phyloP scores from a whole-genome alignment of 331 rosid genomes.

The Quercus lobata region DNA sequence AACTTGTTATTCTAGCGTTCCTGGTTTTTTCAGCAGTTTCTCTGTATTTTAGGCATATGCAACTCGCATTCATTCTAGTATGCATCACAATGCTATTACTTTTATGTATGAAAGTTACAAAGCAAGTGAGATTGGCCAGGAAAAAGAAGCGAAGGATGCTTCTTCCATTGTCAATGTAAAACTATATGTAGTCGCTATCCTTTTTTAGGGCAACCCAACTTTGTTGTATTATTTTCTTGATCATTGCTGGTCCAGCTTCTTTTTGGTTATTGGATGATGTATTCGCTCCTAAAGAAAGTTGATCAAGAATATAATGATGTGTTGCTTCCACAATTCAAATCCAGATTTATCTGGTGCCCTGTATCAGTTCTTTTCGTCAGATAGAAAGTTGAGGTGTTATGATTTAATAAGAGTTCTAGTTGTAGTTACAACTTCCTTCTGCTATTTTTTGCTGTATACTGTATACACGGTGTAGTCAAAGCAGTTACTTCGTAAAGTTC shows the following conservation, averaged over 20 bases:
- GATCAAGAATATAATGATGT: constrained; percentile 24
- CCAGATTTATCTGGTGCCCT: constrained; percentile 8
- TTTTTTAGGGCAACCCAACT: neutral
- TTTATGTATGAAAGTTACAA: constrained; percentile 88
- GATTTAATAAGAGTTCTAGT: constrained; percentile 17
- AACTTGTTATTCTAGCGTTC: constrained; percentile 84
- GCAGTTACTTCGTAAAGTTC: neutral
- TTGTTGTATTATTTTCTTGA: constrained; percentile 26
- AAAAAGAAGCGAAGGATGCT: constrained; percentile 98
- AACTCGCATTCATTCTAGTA: constrained; percentile 67
- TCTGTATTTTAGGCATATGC: constrained; percentile 85
- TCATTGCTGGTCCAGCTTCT: constrained; percentile 27
- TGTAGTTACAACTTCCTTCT: constrained; percentile 5
- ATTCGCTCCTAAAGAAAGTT: constrained; percentile 26
- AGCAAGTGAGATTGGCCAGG: constrained; percentile 94
- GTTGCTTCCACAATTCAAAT: constrained; percentile 10
- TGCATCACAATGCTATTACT: constrained; percentile 76
- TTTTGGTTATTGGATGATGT: constrained; percentile 29
- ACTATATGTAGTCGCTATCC: constrained; percentile 23
- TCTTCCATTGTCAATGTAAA: constrained; percentile 96
- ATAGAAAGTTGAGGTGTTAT: constrained; percentile 23
- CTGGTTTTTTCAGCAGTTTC: constrained; percentile 92
- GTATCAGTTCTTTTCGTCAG: constrained; percentile 25
- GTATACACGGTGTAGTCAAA: neutral
- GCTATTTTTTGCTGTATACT: neutral